These are phyloP conservation scores for Nigrospora osmanthi DNA, from an alignment of 2,329 filamentous ascomycete species.

Conservation along the genomic window DNA sequence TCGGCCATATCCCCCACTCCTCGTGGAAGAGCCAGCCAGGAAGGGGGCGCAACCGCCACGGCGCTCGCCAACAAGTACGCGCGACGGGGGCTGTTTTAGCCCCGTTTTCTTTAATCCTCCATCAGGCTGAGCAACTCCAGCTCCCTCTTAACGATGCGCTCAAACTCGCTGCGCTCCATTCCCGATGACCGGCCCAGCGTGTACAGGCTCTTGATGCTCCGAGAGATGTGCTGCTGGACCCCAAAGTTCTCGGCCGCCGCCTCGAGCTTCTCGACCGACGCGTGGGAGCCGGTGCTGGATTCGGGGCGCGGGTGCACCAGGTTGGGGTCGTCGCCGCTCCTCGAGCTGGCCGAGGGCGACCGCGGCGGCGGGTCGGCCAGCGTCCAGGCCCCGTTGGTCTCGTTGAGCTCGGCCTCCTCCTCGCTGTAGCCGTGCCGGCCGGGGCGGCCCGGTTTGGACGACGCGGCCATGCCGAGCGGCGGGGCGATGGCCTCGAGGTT, in stretches of 20 bases:
- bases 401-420: conserved; percentile 22
- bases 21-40: too few relatives aligned
- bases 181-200: conserved; percentile 62
- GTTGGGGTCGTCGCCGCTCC: conserved; percentile 28
- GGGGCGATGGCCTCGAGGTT: conserved; percentile 26
- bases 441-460: conserved; percentile 11
- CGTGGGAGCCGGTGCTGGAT: conserved; percentile 50
- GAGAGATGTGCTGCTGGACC: conserved; percentile 71
- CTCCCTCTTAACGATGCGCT: conserved; percentile 62
- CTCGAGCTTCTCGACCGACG: conserved; percentile 56
- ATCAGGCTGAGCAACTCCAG: conserved; percentile 62
- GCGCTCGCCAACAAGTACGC: neutral
- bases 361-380: conserved; percentile 31
- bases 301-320: conserved; percentile 42
- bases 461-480: conserved; percentile 21
- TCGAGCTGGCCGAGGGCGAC: conserved; percentile 26
- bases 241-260: conserved; percentile 51
- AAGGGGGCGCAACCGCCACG: too few relatives aligned
- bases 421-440: conserved; percentile 5
- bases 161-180: conserved; percentile 69
- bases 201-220: conserved; percentile 70
- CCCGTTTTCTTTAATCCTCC: conserved; percentile 36
- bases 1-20: too few relatives aligned
- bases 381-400: conserved; percentile 33
- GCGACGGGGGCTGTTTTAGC: neutral